A percentile compares a stretch with the other conserved stretches of the same genome.
Evolutionary conservation across 225 moss, liverwort and hornwort genomes (phyloP).

Genomic region (Neckera pumila): DNA sequence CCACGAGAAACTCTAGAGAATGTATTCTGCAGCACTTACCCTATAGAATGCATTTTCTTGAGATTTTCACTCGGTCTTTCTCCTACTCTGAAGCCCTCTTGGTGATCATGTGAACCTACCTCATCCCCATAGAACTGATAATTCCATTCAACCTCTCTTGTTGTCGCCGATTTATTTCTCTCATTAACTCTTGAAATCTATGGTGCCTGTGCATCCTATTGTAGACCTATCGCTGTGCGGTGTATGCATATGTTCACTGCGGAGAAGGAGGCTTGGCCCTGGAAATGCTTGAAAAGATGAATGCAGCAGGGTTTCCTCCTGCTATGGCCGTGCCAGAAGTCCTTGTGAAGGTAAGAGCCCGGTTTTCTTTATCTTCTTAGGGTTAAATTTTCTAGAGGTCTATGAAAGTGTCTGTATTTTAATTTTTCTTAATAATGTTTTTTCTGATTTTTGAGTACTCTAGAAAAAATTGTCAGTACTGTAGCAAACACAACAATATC

Average conservation of each 20-base stretch:
- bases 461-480: neutral
- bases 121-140: neutral
- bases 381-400: neutral
- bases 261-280: constrained; percentile 56
- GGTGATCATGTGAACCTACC: neutral
- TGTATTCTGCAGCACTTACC: neutral
- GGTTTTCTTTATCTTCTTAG: neutral
- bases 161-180: neutral
- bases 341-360: constrained; percentile 34
- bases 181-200: neutral
- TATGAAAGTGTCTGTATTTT: neutral
- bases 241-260: constrained; percentile 50
- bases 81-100: neutral
- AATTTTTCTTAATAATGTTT: neutral
- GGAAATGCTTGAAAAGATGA: constrained; percentile 51
- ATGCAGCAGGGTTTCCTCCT: constrained; percentile 42
- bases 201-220: neutral
- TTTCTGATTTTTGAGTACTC: neutral
- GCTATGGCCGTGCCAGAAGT: constrained; percentile 54
- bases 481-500: neutral
- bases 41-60: neutral
- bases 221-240: constrained; percentile 48
- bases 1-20: neutral
- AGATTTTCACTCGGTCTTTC: neutral
- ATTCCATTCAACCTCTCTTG: neutral